phyloP scores from a whole-genome alignment of 139 green algal species.

The Volvox reticuliferus region DNA sequence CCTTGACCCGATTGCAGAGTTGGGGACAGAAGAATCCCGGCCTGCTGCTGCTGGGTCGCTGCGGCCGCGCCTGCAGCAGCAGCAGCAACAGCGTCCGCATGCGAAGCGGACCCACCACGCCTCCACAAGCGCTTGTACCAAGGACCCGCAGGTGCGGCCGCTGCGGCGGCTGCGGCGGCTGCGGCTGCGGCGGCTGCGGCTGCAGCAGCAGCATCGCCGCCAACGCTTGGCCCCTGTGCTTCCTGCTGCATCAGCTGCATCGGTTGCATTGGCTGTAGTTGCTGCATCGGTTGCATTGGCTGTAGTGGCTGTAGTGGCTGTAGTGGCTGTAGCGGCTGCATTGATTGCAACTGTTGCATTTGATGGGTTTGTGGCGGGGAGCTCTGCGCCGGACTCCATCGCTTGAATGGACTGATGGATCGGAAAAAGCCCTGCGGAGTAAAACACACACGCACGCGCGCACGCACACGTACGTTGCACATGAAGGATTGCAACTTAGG shows the following conservation, averaged over 20 bases:
- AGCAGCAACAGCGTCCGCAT: no score
- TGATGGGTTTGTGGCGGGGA: neutral
- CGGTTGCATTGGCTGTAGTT: neutral
- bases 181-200: neutral
- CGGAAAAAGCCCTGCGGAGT: neutral
- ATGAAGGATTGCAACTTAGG: no score
- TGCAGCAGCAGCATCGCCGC: neutral
- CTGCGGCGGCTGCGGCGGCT: neutral
- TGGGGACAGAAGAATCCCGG: neutral
- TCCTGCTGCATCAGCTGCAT: neutral
- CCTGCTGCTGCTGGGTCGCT: neutral
- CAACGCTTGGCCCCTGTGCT: neutral
- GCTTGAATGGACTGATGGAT: slow-evolving; percentile 30
- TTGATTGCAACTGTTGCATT: neutral
- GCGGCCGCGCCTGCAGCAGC: neutral
- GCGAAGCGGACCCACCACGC: neutral
- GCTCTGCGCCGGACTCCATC: neutral
- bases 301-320: neutral
- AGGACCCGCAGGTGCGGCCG: neutral
- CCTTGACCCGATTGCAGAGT: neutral
- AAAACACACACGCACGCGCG: no score
- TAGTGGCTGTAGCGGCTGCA: neutral
- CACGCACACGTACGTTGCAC: no score
- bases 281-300: neutral
- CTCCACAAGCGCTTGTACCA: slow-evolving; percentile 45